These are phyloP conservation scores for Pyricularia grisea DNA, from an alignment of 2,329 filamentous ascomycete genomes.

Conservation along the genomic window DNA sequence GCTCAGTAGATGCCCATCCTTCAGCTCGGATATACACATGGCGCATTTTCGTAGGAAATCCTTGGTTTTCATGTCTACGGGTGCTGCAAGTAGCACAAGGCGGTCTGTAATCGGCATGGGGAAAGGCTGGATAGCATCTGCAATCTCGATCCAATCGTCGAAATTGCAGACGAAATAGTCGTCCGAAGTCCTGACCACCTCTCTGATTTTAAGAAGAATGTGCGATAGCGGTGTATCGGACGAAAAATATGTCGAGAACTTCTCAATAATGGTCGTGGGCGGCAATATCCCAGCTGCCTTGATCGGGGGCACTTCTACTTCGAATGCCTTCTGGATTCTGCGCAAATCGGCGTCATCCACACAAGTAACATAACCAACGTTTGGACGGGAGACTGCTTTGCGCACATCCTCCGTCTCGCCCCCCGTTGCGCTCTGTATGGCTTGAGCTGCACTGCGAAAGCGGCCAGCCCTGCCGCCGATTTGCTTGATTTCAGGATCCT, in stretches of 20 bases:
- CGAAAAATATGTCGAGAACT: conserved; percentile 75
- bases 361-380: conserved; percentile 63
- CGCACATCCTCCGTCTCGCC: neutral
- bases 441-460: conserved; percentile 62
- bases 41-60: conserved; percentile 36
- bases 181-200: conserved; percentile 53
- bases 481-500: conserved; percentile 78
- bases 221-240: conserved; percentile 73
- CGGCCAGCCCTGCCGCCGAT: conserved; percentile 89
- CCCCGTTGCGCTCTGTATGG: conserved; percentile 17
- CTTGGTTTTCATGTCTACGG: conserved; percentile 21
- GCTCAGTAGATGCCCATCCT: conserved; percentile 59
- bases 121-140: conserved; percentile 66
- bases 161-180: conserved; percentile 64
- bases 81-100: conserved; percentile 65
- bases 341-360: conserved; percentile 62
- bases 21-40: conserved; percentile 57
- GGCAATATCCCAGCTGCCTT: conserved; percentile 65
- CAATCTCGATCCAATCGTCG: conserved; percentile 52
- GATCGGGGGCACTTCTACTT: conserved; percentile 54
- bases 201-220: conserved; percentile 65
- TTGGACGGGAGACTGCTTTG: conserved; percentile 18
- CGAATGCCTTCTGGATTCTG: conserved; percentile 54
- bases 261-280: conserved; percentile 59
- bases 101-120: conserved; percentile 64